Conservation (phyloP, 2,329 filamentous ascomycete genomes). For the Ophiostoma populinum region DNA sequence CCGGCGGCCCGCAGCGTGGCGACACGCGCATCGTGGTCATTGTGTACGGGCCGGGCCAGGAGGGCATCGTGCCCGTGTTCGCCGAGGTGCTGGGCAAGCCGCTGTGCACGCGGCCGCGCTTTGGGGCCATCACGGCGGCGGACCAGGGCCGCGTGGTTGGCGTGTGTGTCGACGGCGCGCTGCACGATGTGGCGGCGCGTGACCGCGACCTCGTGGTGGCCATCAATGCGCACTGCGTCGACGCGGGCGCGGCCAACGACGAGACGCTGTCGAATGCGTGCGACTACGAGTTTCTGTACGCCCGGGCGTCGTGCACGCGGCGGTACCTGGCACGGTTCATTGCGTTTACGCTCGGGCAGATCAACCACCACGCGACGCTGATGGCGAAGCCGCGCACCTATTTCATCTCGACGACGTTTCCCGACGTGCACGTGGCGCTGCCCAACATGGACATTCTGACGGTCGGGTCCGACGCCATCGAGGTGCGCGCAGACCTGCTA, state of each 20-base stretch:
- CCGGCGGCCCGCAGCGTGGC: conserved; percentile 30
- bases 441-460: conserved; percentile 78
- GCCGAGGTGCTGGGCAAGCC: conserved; percentile 67
- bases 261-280: conserved; percentile 46
- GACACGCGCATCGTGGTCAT: conserved; percentile 46
- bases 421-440: conserved; percentile 65
- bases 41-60: conserved; percentile 53
- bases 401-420: conserved; percentile 77
- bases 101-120: conserved; percentile 38
- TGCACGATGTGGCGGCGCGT: conserved; percentile 38
- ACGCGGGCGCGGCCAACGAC: conserved; percentile 52
- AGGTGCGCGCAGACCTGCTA: conserved; percentile 68
- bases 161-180: conserved; percentile 38
- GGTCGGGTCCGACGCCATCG: conserved; percentile 71
- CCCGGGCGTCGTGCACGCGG: conserved; percentile 51
- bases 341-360: conserved; percentile 63
- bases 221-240: conserved; percentile 63
- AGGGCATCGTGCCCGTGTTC: conserved; percentile 56
- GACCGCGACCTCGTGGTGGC: conserved; percentile 42
- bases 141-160: conserved; percentile 52
- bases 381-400: conserved; percentile 65
- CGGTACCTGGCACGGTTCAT: conserved; percentile 65
- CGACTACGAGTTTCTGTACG: conserved; percentile 80
- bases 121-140: conserved; percentile 34
- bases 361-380: conserved; percentile 59